Evolutionary conservation across 352 stramenopile species (phyloP), one percentile per base, ranked within the genome.

Genomic region (Phytopythium oedochilum): DNA sequence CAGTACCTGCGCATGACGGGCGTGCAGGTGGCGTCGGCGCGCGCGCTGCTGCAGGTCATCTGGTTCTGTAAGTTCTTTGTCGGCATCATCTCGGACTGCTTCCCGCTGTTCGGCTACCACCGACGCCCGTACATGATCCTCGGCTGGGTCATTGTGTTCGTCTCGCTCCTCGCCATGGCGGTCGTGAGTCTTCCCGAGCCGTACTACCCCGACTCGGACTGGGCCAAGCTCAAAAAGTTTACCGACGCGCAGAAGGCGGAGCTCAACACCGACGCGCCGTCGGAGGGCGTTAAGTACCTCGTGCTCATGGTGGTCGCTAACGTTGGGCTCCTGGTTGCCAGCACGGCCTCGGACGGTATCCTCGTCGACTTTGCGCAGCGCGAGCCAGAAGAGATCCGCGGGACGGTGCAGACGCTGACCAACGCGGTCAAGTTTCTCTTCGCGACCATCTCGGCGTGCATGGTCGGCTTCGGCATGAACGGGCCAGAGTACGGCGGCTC

Each of bases 51-150:
- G 15, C 65, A 60, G 22, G 59, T 83, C 28, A 68, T 67, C 36
- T 94, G 79, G 78, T 78, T 57, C 18, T 87, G 87, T 55, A 87
- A 88, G 40, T 73, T 91, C 29, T 75, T 78, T 55, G 71, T 76
- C 44, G 71, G 68, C 11, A 70, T 77, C 28, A 26, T 82, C 17
- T 71, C 66, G 15, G 71, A 82, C 42, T 69, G 57, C 28, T 65
- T 69, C 35, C 71, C 71, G 31, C 76, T 82, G 59, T 71, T 70
- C 26, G 71, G 71, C 31, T 73, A 65, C 23, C 63, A 68, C 22
- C 63, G 71, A 45, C 60, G 64, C 0, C 64, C 64, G 23, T 71
- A 68, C 56, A 71, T 65, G 52, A 45, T 71, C 20, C 59, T 81
- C 43, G 71, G 68, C 9, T 78, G 71, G 71, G 34, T 66, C 10